Base-by-base conservation (phyloP, 768 basidiomycete genomes). In the Boletus speciosus region DNA sequence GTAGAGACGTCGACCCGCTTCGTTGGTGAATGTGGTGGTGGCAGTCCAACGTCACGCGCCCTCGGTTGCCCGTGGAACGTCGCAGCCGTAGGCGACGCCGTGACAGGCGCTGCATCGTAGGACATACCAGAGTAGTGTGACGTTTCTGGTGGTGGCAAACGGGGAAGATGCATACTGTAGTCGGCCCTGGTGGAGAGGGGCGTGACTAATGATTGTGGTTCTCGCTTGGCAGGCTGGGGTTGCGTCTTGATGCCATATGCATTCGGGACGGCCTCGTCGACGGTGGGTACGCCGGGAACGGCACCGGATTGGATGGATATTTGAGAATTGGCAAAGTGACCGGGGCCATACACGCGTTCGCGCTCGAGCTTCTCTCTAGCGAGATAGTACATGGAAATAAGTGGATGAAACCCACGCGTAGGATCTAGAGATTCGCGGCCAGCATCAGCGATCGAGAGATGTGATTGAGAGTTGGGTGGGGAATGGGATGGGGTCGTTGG, bases 351-450 rank as follows among this genome's bases (percentile, higher is more conserved):
- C 7, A 99, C 90, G 48, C 82, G 80, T 62, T 99, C 97, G 51
- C 97, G 78, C 66, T 98, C 94, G 65, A 94, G 77, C 78, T 98
- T 98, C 76, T 99, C 97, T 49, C 92, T 79, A 5, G 95, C 90
- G 19, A 99, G 83, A 75, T 86, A 98, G 70, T 99, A 99, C 74
- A 99, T 98, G 31, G 94, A 93, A 43, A 98, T 81, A 27, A 99
- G 79, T 0, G 93, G 95, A 68, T 98, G 93, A 75, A 93, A 99
- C 1, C 94, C 97, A 50, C 82, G 76, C 14, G 93, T 96, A 5
- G 96, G 95, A 66, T 99, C 96, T 57, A 76, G 59, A 11, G 78
- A 79, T 56, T 85, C 74, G 54, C 76, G 78, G 49, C 76, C 70
- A 12, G 70, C 55, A 69, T 83, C 81, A 25, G 67, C 61, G 49